phyloP scores from a whole-genome alignment of 208 protist genomes.

The Phytomonas francai region DNA sequence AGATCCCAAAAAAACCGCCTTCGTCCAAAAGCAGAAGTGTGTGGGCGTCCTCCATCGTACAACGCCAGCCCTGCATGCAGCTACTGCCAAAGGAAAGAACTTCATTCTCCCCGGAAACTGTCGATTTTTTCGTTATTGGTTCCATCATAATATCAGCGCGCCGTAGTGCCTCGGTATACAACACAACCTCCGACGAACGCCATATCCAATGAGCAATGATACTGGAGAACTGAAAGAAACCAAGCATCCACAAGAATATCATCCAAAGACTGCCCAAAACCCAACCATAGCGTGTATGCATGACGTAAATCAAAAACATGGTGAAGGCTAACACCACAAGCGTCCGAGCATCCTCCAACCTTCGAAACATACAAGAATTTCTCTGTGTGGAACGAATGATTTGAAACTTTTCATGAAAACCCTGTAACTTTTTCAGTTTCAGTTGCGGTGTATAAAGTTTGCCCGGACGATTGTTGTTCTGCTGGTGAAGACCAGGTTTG shows the following conservation, averaged over 20 bases:
- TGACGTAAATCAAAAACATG: slow-evolving; percentile 10
- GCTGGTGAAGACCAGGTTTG: no score
- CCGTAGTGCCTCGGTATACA: slow-evolving; percentile 60
- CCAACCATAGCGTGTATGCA: slow-evolving; percentile 15
- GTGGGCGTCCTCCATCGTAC: slow-evolving; percentile 89
- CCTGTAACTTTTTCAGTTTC: no score
- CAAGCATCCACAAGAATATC: slow-evolving; percentile 14
- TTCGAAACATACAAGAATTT: no score
- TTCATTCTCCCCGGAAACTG: slow-evolving; percentile 53
- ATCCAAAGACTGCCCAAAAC: slow-evolving; percentile 13
- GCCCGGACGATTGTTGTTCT: no score
- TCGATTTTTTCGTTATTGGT: slow-evolving; percentile 73
- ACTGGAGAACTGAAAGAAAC: slow-evolving; percentile 14
- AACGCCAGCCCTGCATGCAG: slow-evolving; percentile 88
- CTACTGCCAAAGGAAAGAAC: slow-evolving; percentile 58
- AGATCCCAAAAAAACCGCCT: slow-evolving; percentile 86
- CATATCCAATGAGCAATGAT: slow-evolving; percentile 15
- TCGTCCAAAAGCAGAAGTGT: slow-evolving; percentile 57
- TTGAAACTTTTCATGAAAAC: no score
- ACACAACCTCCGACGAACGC: slow-evolving; percentile 13
- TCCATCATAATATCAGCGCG: slow-evolving; percentile 83
- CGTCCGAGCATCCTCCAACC: slow-evolving; percentile 5
- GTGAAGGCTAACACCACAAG: slow-evolving; percentile 11
- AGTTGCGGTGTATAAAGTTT: no score
- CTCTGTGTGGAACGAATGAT: no score